These are phyloP conservation scores for Scopulariopsis brevicaulis DNA, from an alignment of 2,329 filamentous ascomycete species.

Conservation along the genomic window DNA sequence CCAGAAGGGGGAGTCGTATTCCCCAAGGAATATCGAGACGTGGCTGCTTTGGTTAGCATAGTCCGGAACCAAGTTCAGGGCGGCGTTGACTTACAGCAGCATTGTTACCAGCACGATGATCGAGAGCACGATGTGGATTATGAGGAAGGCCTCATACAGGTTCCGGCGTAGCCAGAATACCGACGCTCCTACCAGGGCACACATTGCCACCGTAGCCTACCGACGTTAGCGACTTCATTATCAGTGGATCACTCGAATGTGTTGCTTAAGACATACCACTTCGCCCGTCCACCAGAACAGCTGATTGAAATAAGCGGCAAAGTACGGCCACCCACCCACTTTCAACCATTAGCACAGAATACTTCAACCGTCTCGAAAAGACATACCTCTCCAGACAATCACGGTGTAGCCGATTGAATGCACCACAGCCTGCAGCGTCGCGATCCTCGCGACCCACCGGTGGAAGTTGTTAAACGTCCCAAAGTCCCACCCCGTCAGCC, in stretches of 20 bases:
- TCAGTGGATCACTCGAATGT: not conserved
- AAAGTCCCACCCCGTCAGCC: slow-evolving; percentile 59
- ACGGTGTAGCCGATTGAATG: slow-evolving; percentile 51
- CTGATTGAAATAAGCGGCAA: slow-evolving; percentile 22
- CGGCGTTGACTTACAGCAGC: slow-evolving; percentile 31
- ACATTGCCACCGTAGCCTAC: slow-evolving; percentile 32
- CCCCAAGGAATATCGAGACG: slow-evolving; percentile 37
- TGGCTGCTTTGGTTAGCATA: slow-evolving; percentile 19
- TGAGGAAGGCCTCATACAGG: slow-evolving; percentile 39
- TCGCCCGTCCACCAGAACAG: slow-evolving; percentile 40
- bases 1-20: slow-evolving; percentile 38
- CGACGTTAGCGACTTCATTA: not conserved
- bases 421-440: slow-evolving; percentile 48
- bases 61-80: not conserved
- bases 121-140: slow-evolving; percentile 39
- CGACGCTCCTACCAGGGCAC: slow-evolving; percentile 31
- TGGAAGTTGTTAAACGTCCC: slow-evolving; percentile 57
- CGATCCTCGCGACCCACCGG: slow-evolving; percentile 51
- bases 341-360: not conserved
- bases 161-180: slow-evolving; percentile 37
- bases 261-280: slow-evolving; percentile 25
- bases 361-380: not conserved
- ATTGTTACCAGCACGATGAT: slow-evolving; percentile 36
- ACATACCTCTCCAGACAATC: slow-evolving; percentile 24
- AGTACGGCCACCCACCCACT: slow-evolving; percentile 26